Evolutionary conservation across 371 early-diverging fungal species (phyloP).

Genomic region (Sporodiniella umbellata): DNA sequence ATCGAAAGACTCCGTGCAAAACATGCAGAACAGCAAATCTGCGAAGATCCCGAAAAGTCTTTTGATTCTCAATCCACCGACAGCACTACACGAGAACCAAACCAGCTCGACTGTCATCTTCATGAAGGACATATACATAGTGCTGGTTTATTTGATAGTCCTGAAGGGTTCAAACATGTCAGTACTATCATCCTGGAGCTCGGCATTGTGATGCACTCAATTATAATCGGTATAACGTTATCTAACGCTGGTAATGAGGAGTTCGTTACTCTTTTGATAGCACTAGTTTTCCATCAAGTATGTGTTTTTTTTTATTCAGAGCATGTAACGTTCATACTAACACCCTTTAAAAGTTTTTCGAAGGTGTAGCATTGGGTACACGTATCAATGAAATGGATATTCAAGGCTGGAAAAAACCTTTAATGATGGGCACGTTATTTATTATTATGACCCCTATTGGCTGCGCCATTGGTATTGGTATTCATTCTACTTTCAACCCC

Average conservation of each 20-base stretch:
- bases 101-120: too few species aligned
- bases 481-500: constrained; percentile 53
- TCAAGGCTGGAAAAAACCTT: constrained; percentile 29
- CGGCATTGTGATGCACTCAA: constrained; percentile 84
- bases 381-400: constrained; percentile 55
- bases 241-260: constrained; percentile 63
- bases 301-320: neutral
- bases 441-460: constrained; percentile 69
- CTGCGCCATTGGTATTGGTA: constrained; percentile 63
- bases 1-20: constrained; percentile 18
- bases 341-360: constrained; percentile 53
- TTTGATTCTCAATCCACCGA: constrained; percentile 8
- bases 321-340: constrained; percentile 1
- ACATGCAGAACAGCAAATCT: constrained; percentile 5
- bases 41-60: constrained; percentile 17
- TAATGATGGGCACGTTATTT: constrained; percentile 53
- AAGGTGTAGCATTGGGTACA: constrained; percentile 63
- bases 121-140: constrained; percentile 30
- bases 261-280: constrained; percentile 71
- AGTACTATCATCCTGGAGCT: constrained; percentile 73
- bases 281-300: constrained; percentile 86
- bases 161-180: constrained; percentile 26
- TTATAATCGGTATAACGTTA: constrained; percentile 83
- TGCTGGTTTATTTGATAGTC: constrained; percentile 36
- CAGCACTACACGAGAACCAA: constrained; percentile 8